Evolutionary conservation across 768 basidiomycete genomes (phyloP).

Genomic region (Exidia glandulosa): DNA sequence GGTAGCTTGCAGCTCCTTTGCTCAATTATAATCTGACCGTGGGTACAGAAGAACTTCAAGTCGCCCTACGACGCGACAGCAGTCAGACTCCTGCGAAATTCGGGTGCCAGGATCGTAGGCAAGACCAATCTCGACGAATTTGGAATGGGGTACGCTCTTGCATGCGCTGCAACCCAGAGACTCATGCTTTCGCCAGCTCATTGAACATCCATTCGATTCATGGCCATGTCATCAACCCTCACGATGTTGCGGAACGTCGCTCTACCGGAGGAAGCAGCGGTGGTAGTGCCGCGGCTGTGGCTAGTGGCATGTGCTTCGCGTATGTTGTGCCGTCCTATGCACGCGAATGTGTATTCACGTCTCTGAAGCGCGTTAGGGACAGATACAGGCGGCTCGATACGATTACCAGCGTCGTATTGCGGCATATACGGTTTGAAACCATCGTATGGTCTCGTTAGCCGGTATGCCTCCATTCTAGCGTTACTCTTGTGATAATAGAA

Average conservation of each 20-base stretch:
- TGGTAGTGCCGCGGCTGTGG: slow-evolving; percentile 90
- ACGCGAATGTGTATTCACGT: background rate
- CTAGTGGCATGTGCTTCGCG: slow-evolving; percentile 74
- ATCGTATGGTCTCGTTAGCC: slow-evolving; percentile 83
- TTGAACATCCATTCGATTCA: slow-evolving; percentile 63
- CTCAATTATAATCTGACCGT: background rate
- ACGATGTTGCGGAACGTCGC: slow-evolving; percentile 29
- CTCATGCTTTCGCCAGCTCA: slow-evolving; percentile 39
- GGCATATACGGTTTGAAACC: slow-evolving; percentile 90
- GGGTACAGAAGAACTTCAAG: slow-evolving; percentile 36
- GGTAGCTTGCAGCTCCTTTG: slow-evolving; percentile 3
- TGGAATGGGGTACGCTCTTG: slow-evolving; percentile 80
- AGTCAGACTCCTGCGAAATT: slow-evolving; percentile 44
- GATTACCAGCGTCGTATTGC: slow-evolving; percentile 90
- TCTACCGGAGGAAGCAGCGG: slow-evolving; percentile 91
- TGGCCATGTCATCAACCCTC: slow-evolving; percentile 75
- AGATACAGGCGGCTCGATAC: slow-evolving; percentile 91
- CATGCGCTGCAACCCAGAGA: background rate
- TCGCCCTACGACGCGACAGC: slow-evolving; percentile 86
- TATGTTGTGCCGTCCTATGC: slow-evolving; percentile 44
- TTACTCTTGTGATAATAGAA: background rate
- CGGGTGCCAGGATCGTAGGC: slow-evolving; percentile 66
- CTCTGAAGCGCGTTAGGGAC: slow-evolving; percentile 72
- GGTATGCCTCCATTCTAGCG: slow-evolving; percentile 35
- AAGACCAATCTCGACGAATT: slow-evolving; percentile 98